A percentile compares a stretch with the other conserved stretches of the same genome.
phyloP scores from a whole-genome alignment of 306 rosid genomes.

The Amphicarpaea edgeworthii region DNA sequence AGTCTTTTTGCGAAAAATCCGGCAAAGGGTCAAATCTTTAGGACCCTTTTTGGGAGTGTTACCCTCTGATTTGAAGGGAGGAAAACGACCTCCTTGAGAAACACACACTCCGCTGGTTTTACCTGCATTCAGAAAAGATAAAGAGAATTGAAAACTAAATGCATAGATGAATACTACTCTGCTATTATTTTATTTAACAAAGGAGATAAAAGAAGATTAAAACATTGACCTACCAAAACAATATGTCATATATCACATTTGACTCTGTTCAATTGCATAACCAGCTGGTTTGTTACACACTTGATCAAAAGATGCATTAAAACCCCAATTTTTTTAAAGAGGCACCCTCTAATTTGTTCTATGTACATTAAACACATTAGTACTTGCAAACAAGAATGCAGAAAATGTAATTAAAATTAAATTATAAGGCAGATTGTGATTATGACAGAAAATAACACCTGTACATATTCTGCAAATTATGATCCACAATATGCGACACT shows the following conservation, averaged over 20 bases:
- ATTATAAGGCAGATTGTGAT: background rate
- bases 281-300: slow-evolving; percentile 21
- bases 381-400: background rate
- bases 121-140: slow-evolving; percentile 54
- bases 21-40: slow-evolving; percentile 85
- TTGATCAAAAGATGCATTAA: slow-evolving; percentile 14
- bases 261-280: slow-evolving; percentile 18
- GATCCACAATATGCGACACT: background rate
- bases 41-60: slow-evolving; percentile 79
- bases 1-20: slow-evolving; percentile 82
- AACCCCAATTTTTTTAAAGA: slow-evolving; percentile 2
- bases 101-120: slow-evolving; percentile 68
- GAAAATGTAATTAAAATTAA: background rate
- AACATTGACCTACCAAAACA: background rate
- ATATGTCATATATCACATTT: background rate
- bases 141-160: slow-evolving; percentile 12
- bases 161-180: background rate
- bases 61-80: slow-evolving; percentile 78
- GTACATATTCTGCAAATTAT: slow-evolving; percentile 1
- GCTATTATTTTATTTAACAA: background rate
- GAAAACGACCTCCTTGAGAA: slow-evolving; percentile 92
- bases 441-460: slow-evolving; percentile 7
- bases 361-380: background rate
- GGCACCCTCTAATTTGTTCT: background rate
- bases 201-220: slow-evolving; percentile 3